phyloP scores from a whole-genome alignment of 2,329 filamentous ascomycete genomes.

The Tolypocladium guangdongense region DNA sequence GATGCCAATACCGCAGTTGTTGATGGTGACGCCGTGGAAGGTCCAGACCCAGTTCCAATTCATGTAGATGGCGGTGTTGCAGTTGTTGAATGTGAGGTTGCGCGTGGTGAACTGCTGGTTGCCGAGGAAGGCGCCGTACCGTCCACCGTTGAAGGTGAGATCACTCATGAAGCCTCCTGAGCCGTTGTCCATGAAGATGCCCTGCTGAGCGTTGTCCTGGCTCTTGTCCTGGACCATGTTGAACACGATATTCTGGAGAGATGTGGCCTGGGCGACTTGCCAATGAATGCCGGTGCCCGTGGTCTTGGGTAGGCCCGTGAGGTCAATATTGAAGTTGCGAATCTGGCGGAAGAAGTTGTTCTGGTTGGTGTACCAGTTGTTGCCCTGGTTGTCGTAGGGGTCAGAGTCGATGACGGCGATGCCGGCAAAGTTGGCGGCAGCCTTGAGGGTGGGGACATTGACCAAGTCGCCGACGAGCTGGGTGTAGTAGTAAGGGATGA shows the following conservation, averaged over 20 bases:
- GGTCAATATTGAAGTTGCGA: constrained; percentile 71
- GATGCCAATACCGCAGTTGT: constrained; percentile 63
- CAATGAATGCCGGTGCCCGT: constrained; percentile 66
- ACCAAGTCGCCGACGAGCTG: constrained; percentile 78
- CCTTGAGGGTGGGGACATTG: constrained; percentile 65
- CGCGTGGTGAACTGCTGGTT: constrained; percentile 83
- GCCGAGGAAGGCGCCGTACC: constrained; percentile 67
- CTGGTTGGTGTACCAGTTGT: constrained; percentile 72
- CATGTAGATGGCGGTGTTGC: constrained; percentile 75
- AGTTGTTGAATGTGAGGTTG: constrained; percentile 72
- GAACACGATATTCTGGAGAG: constrained; percentile 71
- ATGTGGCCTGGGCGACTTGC: constrained; percentile 78
- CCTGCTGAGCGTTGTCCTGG: constrained; percentile 56
- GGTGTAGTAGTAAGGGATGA: constrained; percentile 85
- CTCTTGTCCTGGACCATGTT: constrained; percentile 62
- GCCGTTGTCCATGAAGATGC: constrained; percentile 78
- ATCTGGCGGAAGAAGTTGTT: constrained; percentile 78
- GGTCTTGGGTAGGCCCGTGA: constrained; percentile 51
- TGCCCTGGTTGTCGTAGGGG: constrained; percentile 60
- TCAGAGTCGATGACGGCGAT: constrained; percentile 86
- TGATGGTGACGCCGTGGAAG: constrained; percentile 64
- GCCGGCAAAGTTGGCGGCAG: constrained; percentile 58
- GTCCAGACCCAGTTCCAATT: constrained; percentile 90
- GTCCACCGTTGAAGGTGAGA: constrained; percentile 72
- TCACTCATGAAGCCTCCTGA: constrained; percentile 79